Conservation (phyloP, 805 yeast genomes). For the Lipomyces anomalus region DNA sequence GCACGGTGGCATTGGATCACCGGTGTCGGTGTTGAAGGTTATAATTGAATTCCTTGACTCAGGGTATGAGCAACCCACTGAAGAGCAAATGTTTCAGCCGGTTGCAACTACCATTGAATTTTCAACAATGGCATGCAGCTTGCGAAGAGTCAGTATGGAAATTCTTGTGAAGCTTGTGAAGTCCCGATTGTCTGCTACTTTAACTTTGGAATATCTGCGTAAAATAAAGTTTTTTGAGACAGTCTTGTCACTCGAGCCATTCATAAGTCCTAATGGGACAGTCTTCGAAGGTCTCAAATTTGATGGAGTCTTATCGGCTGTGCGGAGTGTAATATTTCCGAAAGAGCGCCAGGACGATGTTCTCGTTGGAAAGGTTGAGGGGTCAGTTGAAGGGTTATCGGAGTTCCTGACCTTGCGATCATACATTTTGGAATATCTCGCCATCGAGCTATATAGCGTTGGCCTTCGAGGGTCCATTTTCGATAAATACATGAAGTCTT, state of each 20-base stretch:
- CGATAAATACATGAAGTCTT: constrained; percentile 22
- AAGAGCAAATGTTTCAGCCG: constrained; percentile 27
- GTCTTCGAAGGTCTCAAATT: background rate
- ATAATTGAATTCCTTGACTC: constrained; percentile 47
- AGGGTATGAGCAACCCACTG: constrained; percentile 26
- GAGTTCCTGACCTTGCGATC: constrained; percentile 2
- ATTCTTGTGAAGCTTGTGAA: constrained; percentile 58
- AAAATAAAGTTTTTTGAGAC: constrained; percentile 43
- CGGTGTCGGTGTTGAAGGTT: constrained; percentile 51
- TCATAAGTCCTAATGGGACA: background rate
- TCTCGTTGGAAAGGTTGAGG: background rate
- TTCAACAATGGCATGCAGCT: constrained; percentile 25
- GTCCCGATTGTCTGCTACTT: constrained; percentile 47
- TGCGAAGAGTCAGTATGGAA: constrained; percentile 32
- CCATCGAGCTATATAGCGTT: constrained; percentile 61
- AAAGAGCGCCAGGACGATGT: background rate
- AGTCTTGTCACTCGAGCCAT: background rate
- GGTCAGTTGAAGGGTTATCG: background rate
- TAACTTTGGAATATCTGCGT: constrained; percentile 50
- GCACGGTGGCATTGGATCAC: constrained; percentile 46
- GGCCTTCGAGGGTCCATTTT: constrained; percentile 43
- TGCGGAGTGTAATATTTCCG: background rate
- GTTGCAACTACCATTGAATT: constrained; percentile 50
- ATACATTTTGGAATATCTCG: constrained; percentile 16
- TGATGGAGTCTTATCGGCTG: background rate